Evolutionary conservation across 305 asterid genomes (phyloP).

Genomic region (Andrographis paniculata): DNA sequence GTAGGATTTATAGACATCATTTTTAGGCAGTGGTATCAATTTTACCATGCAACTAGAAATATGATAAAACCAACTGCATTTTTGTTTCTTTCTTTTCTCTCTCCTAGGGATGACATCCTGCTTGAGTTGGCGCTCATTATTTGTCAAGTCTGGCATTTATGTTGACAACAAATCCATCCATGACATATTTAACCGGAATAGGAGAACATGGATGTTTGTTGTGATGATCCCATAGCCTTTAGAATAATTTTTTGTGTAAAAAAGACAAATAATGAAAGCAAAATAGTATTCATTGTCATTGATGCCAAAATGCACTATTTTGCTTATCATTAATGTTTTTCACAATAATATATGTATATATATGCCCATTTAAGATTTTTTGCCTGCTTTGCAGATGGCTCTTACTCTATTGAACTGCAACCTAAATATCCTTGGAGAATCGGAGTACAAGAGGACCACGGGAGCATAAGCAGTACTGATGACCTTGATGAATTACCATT

Average conservation of each 20-base stretch:
- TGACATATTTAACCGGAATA: constrained; percentile 1
- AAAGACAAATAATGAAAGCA: no score
- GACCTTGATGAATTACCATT: constrained; percentile 55
- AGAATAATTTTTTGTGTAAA: no score
- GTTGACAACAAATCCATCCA: constrained; percentile 4
- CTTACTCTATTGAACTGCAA: constrained; percentile 68
- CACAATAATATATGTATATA: no score
- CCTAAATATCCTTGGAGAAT: constrained; percentile 75
- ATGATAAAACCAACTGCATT: constrained; percentile 1
- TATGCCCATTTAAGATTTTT: constrained; percentile 7
- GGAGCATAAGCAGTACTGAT: constrained; percentile 71
- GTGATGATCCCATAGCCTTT: not conserved
- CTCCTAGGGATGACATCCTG: constrained; percentile 1
- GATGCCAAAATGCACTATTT: no score
- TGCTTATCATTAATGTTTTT: no score
- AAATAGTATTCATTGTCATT: no score
- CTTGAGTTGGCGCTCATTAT: constrained; percentile 6
- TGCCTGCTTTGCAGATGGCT: constrained; percentile 54
- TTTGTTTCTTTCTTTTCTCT: constrained; percentile 3
- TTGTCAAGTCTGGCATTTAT: constrained; percentile 8
- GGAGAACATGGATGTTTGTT: not conserved
- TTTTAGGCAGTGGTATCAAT: constrained; percentile 7
- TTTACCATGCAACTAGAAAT: not conserved
- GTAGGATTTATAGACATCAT: constrained; percentile 27
- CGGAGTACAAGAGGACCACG: constrained; percentile 48